Conservation (phyloP, 108 stramenopile genomes). For the Cyclotella choctawhatcheeana region DNA sequence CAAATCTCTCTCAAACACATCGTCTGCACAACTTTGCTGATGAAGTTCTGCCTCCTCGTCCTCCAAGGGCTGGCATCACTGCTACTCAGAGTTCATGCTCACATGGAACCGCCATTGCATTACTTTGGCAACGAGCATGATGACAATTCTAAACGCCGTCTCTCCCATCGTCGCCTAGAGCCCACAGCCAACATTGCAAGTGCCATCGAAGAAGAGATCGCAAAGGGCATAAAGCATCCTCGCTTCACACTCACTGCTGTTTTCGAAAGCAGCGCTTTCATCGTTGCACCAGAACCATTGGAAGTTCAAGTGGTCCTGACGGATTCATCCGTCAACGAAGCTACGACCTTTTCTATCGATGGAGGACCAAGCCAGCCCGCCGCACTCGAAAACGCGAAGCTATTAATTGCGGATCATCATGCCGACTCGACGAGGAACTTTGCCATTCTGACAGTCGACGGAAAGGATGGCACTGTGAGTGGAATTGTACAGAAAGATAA, state of each 20-base stretch:
- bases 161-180: not conserved
- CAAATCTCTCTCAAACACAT: too few relatives aligned
- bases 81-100: not conserved
- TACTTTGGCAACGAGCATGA: too few relatives aligned
- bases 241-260: not conserved
- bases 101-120: not conserved
- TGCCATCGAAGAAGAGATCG: not conserved
- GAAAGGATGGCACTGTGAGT: not conserved
- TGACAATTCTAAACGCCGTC: too few relatives aligned
- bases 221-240: constrained; percentile 1
- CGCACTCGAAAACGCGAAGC: not conserved
- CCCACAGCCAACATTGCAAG: not conserved
- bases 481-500: constrained; percentile 7
- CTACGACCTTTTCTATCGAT: not conserved
- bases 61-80: too few relatives aligned
- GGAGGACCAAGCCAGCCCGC: not conserved
- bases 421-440: not conserved
- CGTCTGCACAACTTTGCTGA: too few relatives aligned
- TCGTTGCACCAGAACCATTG: not conserved
- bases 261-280: not conserved
- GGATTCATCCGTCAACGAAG: not conserved
- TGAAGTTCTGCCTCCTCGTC: too few relatives aligned
- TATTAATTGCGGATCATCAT: not conserved
- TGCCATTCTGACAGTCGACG: constrained; percentile 15
- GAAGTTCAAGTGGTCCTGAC: not conserved